phyloP scores from a whole-genome alignment of 805 yeast species.

The Yamadazyma takamatsuzukensis region DNA sequence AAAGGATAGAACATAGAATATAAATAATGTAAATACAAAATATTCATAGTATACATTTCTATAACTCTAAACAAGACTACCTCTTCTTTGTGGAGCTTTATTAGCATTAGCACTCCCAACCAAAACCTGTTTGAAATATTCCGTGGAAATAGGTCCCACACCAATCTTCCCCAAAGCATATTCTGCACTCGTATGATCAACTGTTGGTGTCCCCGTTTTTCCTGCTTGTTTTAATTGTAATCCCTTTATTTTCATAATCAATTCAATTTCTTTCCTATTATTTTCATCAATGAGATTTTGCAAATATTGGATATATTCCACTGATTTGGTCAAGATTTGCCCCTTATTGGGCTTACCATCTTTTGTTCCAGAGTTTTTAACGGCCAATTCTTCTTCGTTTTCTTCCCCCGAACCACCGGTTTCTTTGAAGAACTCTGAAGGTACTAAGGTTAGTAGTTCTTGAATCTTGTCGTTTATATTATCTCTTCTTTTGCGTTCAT shows the following conservation, averaged over 20 bases:
- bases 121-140: constrained; percentile 24
- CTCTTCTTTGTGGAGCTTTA: constrained; percentile 18
- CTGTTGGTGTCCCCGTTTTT: constrained; percentile 24
- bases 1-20: constrained; percentile 1
- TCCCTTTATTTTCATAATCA: constrained; percentile 55
- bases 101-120: constrained; percentile 20
- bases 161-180: constrained; percentile 72
- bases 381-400: constrained; percentile 23
- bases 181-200: constrained; percentile 75
- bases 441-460: constrained; percentile 37
- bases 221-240: constrained; percentile 45
- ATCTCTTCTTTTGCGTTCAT: constrained; percentile 41
- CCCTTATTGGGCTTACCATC: constrained; percentile 87
- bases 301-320: constrained; percentile 62
- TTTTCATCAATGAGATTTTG: constrained; percentile 75
- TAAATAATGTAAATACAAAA: constrained; percentile 3
- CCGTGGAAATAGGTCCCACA: constrained; percentile 70
- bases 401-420: constrained; percentile 15
- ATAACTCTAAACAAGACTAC: constrained; percentile 9
- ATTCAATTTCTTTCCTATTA: constrained; percentile 75
- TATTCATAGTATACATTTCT: neutral
- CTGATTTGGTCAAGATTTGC: constrained; percentile 70
- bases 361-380: constrained; percentile 55
- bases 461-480: constrained; percentile 44
- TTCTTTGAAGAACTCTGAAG: constrained; percentile 25